Evolutionary conservation across 78 protist genomes (phyloP).

Genomic region (Dictyostelium firmibasis): DNA sequence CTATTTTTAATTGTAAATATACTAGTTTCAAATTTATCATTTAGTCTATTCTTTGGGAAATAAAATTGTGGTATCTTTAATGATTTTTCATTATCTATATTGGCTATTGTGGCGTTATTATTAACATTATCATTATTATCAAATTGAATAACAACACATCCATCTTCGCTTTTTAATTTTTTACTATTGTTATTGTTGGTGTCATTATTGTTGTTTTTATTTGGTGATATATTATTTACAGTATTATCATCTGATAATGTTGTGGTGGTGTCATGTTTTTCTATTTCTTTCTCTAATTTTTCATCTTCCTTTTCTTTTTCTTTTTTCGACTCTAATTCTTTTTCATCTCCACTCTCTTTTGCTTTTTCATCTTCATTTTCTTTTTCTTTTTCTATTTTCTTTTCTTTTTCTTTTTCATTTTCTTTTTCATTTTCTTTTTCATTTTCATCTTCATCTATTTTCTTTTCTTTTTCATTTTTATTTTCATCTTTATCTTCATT

Average conservation of each 20-base stretch:
- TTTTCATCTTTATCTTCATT: no score
- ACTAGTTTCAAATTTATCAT: neutral
- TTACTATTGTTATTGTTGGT: neutral
- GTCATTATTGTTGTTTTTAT: neutral
- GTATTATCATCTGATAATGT: neutral
- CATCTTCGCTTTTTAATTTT: neutral
- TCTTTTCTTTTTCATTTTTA: neutral
- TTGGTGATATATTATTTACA: neutral
- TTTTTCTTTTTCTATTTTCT: neutral
- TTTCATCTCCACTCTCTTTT: neutral
- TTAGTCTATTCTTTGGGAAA: neutral
- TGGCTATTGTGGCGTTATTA: neutral
- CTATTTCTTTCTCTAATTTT: neutral
- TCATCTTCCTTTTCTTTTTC: neutral
- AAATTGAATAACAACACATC: neutral
- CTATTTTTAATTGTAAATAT: neutral
- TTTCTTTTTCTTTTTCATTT: no score
- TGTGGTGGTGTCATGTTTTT: neutral
- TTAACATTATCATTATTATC: neutral
- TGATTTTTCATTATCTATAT: neutral
- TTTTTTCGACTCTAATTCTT: no score
- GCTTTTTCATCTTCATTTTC: neutral
- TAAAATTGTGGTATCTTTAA: slow-evolving; percentile 51
- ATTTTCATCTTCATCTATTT: no score
- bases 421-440: neutral